Evolutionary conservation across 2,329 filamentous ascomycete genomes (phyloP).

Genomic region (Paramyrothecium roridum): DNA sequence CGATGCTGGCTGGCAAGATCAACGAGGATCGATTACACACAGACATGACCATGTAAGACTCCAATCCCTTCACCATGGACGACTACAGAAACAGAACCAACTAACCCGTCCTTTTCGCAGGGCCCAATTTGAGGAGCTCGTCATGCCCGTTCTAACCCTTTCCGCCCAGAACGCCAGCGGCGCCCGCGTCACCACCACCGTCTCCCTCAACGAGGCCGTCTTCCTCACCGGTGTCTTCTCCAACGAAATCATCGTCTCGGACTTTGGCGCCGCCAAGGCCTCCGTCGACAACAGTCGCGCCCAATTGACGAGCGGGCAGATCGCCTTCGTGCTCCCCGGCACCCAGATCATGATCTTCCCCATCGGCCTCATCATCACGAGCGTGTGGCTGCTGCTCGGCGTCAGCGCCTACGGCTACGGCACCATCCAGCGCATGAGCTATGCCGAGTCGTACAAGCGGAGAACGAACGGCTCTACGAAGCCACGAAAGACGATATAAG

Average conservation of each 20-base stretch:
- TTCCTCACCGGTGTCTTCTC: conserved; percentile 72
- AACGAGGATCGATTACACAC: conserved; percentile 51
- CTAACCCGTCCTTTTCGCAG: conserved; percentile 26
- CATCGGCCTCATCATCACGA: conserved; percentile 64
- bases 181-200: conserved; percentile 55
- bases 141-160: conserved; percentile 68
- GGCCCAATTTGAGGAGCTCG: conserved; percentile 56
- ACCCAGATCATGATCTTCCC: conserved; percentile 67
- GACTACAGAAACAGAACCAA: conserved; percentile 12
- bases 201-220: conserved; percentile 67
- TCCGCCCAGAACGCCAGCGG: conserved; percentile 52
- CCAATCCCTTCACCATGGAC: neutral
- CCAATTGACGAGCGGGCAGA: conserved; percentile 45
- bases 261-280: conserved; percentile 43
- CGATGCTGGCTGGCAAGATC: conserved; percentile 68
- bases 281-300: conserved; percentile 46
- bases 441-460: conserved; percentile 60
- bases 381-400: conserved; percentile 58
- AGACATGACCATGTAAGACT: conserved; percentile 59
- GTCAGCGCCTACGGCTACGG: conserved; percentile 58
- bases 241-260: conserved; percentile 49
- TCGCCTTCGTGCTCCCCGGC: conserved; percentile 68
- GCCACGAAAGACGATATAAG: neutral
- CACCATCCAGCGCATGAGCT: conserved; percentile 63
- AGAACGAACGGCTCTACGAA: conserved; percentile 11